A percentile compares a stretch with the other conserved stretches of the same genome.
These are phyloP conservation scores for Ehretia macrophylla DNA, from an alignment of 257 asterid genomes.

Conservation along the genomic window DNA sequence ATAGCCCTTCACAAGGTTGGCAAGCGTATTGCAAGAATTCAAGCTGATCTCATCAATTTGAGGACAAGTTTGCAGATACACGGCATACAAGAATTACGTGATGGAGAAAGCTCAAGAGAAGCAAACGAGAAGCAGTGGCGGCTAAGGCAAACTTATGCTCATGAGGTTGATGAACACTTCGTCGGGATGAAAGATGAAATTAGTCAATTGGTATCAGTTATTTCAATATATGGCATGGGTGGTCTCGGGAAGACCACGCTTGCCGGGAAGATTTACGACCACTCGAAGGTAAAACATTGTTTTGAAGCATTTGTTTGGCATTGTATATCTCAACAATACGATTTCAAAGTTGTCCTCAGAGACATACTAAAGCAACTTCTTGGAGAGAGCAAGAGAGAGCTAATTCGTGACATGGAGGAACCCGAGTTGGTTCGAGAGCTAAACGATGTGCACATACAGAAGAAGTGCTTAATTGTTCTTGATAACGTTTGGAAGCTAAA, in stretches of 20 bases:
- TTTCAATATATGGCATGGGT: constrained; percentile 24
- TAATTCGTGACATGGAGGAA: not conserved
- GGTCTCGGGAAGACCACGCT: constrained; percentile 33
- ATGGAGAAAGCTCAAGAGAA: not conserved
- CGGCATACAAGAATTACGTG: not conserved
- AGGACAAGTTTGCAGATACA: not conserved
- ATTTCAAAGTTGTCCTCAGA: constrained; percentile 8
- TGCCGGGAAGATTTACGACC: constrained; percentile 21
- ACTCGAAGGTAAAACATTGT: not conserved
- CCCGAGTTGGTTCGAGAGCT: not conserved
- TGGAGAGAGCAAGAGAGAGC: constrained; percentile 6
- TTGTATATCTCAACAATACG: constrained; percentile 19
- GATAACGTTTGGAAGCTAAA: constrained; percentile 10
- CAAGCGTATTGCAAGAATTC: not conserved
- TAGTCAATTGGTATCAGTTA: constrained; percentile 1
- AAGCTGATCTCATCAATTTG: not conserved
- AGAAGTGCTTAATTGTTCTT: constrained; percentile 8
- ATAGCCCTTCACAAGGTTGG: not conserved
- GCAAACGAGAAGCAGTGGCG: not conserved
- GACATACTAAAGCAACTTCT: constrained; percentile 15
- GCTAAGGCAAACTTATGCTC: constrained; percentile 1
- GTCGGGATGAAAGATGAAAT: constrained; percentile 22
- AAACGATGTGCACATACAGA: not conserved
- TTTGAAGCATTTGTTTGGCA: constrained; percentile 23
- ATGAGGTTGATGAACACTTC: constrained; percentile 5